A percentile compares a stretch with the other conserved stretches of the same genome.
These are phyloP conservation scores for Cladosporium cucumerinum DNA, from an alignment of 2,329 filamentous ascomycete species.

Conservation along the genomic window DNA sequence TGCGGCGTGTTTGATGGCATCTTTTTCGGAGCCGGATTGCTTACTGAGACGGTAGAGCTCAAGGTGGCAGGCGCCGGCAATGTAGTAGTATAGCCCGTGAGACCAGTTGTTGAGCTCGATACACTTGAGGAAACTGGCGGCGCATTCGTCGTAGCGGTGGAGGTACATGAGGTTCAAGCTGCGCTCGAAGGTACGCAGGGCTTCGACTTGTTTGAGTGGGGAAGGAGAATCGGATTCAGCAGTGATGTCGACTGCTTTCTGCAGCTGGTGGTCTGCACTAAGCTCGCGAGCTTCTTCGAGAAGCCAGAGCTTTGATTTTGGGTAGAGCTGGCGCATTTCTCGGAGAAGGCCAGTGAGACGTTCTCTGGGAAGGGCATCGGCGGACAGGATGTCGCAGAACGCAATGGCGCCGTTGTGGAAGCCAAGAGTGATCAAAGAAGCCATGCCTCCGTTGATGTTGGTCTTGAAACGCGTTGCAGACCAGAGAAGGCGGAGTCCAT, in stretches of 20 bases:
- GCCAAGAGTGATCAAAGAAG: slow-evolving; percentile 72
- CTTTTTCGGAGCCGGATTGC: slow-evolving; percentile 38
- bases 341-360: slow-evolving; percentile 65
- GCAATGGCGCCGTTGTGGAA: slow-evolving; percentile 88
- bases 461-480: slow-evolving; percentile 71
- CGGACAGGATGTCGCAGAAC: slow-evolving; percentile 81
- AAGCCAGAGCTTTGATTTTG: slow-evolving; percentile 78
- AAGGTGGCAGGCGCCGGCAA: slow-evolving; percentile 73
- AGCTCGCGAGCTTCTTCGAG: slow-evolving; percentile 81
- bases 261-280: slow-evolving; percentile 63
- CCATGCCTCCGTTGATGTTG: slow-evolving; percentile 90
- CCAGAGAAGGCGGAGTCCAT: slow-evolving; percentile 85
- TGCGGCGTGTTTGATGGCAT: slow-evolving; percentile 45
- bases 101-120: slow-evolving; percentile 87
- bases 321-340: slow-evolving; percentile 74
- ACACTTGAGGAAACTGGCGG: slow-evolving; percentile 67
- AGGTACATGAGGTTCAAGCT: slow-evolving; percentile 74
- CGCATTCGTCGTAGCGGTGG: slow-evolving; percentile 71
- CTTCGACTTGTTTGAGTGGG: slow-evolving; percentile 83
- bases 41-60: slow-evolving; percentile 71
- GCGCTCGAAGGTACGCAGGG: slow-evolving; percentile 80
- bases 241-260: slow-evolving; percentile 62
- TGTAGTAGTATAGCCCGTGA: slow-evolving; percentile 83
- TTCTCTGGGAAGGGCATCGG: slow-evolving; percentile 63
- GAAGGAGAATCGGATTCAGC: slow-evolving; percentile 39